Evolutionary conservation across 805 yeast genomes (phyloP), one percentile per base, ranked within the genome.

Genomic region (Cephaloascus albidus): DNA sequence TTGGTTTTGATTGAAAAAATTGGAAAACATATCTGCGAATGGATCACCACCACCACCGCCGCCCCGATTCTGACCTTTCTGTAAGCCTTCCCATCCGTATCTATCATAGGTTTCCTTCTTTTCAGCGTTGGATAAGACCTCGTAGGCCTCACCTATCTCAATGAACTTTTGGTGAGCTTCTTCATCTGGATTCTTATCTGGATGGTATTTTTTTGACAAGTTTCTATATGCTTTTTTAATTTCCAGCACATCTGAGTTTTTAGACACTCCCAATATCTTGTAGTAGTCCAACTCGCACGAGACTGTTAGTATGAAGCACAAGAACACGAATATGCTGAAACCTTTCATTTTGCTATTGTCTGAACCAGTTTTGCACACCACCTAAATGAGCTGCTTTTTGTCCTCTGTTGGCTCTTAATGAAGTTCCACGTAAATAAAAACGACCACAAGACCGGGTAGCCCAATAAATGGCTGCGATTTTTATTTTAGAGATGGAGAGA

Each of bases 131-230:
- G 77, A 72, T 44, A 88, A 69, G 10, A 87, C 84, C 40, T 88
- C 96, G 57, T 90, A 90, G 0, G 97, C 97, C 53, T 84, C 95
- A 14, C 95, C 95, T 20, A 93, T 74, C 59, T 88, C 95, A 38
- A 93, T 81, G 57, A 89, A 93, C 60, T 76, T 81, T 37, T 83
- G 81, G 47, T 85, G 88, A 1, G 97, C 95, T 20, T 74, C 82
- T 6, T 85, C 87, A 49, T 81, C 76, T 4, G 83, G 81, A 55
- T 90, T 93, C 63, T 90, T 90, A 60, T 90, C 98, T 2, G 98
- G 98, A 54, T 90, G 98, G 60, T 75, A 87, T 54, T 85, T 85
- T 57, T 86, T 82, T 47, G 89, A 80, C 46, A 90, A 62, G 40
- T 76, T 73, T 47, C 95, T 68, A 57, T 89, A 89, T 0, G 96